These are phyloP conservation scores for Naganishia onofrii DNA, from an alignment of 768 basidiomycete genomes.

Conservation along the genomic window DNA sequence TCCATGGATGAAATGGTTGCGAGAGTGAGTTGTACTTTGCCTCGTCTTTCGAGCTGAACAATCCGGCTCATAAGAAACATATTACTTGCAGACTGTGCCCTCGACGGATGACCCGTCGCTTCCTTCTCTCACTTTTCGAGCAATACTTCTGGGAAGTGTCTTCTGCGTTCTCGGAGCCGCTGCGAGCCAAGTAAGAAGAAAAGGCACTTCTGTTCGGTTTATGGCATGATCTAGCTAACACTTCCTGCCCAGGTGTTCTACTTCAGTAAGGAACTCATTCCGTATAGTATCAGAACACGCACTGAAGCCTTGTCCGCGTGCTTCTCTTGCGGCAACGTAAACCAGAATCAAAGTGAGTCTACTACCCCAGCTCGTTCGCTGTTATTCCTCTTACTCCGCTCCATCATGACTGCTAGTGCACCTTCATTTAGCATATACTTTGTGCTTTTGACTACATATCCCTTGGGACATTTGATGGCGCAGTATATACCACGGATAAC, in stretches of 20 bases:
- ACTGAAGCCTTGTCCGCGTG: background rate
- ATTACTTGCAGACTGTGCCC: constrained; percentile 43
- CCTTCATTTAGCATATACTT: constrained; percentile 49
- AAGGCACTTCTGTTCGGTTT: background rate
- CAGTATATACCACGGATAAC: constrained; percentile 34
- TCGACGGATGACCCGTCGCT: constrained; percentile 50
- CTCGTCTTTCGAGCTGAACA: background rate
- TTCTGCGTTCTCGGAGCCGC: constrained; percentile 51
- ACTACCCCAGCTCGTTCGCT: background rate
- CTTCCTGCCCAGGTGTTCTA: constrained; percentile 41
- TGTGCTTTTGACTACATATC: constrained; percentile 50
- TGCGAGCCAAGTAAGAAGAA: constrained; percentile 38
- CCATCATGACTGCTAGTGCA: constrained; percentile 34
- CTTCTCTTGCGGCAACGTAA: background rate
- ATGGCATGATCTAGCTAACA: background rate
- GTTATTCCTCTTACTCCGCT: background rate
- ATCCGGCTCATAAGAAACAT: background rate
- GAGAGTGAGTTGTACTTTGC: constrained; percentile 35
- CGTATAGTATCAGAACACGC: too few relatives aligned
- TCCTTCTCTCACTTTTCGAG: constrained; percentile 49
- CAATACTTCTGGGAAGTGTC: constrained; percentile 45
- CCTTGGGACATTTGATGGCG: constrained; percentile 49
- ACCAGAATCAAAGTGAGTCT: constrained; percentile 30
- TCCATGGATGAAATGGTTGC: constrained; percentile 45
- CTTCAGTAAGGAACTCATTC: constrained; percentile 43